Conservation (phyloP, 495 filamentous ascomycete species). For the Letharia lupina region DNA sequence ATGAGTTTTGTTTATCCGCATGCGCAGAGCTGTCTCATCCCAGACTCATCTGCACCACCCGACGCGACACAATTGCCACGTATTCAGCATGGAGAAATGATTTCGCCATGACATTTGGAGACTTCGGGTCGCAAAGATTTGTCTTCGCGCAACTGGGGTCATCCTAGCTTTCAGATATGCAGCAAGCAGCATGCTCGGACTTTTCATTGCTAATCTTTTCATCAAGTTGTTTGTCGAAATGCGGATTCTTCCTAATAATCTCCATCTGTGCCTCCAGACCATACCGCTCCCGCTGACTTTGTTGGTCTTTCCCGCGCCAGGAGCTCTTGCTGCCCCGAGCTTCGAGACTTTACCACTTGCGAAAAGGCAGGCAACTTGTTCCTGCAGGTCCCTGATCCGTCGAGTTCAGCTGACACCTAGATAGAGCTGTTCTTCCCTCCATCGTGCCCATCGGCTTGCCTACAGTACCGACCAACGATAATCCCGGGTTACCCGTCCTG, state of each 20-base stretch:
- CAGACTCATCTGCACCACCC: neutral
- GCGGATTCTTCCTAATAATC: neutral
- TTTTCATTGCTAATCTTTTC: neutral
- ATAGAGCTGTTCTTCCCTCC: neutral
- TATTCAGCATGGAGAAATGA: neutral
- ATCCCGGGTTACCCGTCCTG: neutral
- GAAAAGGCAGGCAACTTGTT: neutral
- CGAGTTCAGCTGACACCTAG: neutral
- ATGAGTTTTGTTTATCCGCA: neutral
- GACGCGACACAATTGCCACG: neutral
- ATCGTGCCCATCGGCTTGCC: neutral
- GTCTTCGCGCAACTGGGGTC: neutral
- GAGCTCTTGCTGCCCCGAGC: neutral
- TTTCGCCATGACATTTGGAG: neutral
- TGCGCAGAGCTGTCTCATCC: neutral
- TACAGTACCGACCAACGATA: neutral
- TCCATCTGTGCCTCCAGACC: neutral
- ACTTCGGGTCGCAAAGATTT: neutral
- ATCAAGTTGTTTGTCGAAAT: neutral
- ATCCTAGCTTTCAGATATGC: conserved; percentile 1
- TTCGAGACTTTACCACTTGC: neutral
- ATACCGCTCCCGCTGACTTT: neutral
- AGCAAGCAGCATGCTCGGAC: neutral
- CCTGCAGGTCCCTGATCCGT: neutral
- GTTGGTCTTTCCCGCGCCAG: neutral